These are phyloP conservation scores for Mallotus nudiflorus DNA, from an alignment of 345 rosid genomes.

Conservation along the genomic window DNA sequence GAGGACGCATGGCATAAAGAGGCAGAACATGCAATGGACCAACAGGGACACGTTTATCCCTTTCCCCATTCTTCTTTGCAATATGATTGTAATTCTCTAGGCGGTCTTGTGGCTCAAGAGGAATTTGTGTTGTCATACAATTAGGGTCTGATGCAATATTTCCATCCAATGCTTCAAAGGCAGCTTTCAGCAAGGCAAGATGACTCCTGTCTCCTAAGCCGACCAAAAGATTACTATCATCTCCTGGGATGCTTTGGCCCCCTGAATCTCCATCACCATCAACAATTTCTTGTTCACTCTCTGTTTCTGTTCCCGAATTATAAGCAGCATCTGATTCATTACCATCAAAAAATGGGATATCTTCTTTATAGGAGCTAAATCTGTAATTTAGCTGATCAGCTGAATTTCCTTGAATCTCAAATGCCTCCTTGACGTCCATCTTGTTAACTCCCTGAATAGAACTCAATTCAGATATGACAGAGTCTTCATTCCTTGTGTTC, in stretches of 20 bases:
- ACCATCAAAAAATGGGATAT: conserved; percentile 39
- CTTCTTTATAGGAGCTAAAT: conserved; percentile 54
- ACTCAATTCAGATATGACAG: conserved; percentile 30
- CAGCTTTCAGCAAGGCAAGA: conserved; percentile 65
- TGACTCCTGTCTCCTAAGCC: conserved; percentile 36
- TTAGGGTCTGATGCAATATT: conserved; percentile 29
- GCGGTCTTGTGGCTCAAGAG: conserved; percentile 22
- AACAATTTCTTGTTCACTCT: conserved; percentile 58
- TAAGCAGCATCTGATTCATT: conserved; percentile 49
- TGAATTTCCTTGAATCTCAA: conserved; percentile 39
- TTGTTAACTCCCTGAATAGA: conserved; percentile 47
- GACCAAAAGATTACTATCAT: conserved; percentile 28
- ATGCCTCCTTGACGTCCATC: conserved; percentile 76
- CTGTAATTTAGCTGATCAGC: conserved; percentile 43
- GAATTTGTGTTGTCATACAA: conserved; percentile 14
- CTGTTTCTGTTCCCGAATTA: conserved; percentile 55
- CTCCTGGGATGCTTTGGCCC: conserved; percentile 27
- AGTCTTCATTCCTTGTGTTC: conserved; percentile 30
- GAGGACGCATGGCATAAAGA: conserved; percentile 89
- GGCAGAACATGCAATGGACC: conserved; percentile 64
- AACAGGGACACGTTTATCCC: conserved; percentile 22
- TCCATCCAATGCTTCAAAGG: conserved; percentile 64
- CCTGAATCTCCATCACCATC: conserved; percentile 32
- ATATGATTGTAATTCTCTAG: conserved; percentile 23
- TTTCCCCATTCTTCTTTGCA: conserved; percentile 24